A percentile compares a stretch with the other conserved stretches of the same genome.
Conservation (phyloP, 176 grass and related monocot species). For the Saccharum officinarum region DNA sequence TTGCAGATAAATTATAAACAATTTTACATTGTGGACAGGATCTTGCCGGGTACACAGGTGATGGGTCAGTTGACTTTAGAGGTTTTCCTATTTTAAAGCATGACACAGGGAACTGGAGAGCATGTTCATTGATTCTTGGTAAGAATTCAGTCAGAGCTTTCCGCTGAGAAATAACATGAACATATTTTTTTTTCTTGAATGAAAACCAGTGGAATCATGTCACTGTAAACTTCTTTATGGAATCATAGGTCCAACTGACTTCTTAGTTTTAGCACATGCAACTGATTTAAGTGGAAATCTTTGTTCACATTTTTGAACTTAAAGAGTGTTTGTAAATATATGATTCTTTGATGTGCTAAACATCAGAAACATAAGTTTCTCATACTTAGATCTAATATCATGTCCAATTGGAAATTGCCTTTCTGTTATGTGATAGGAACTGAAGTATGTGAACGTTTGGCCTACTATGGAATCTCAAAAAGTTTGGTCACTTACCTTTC, state of each 20-base stretch:
- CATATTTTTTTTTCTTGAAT: not conserved
- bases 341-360: not conserved
- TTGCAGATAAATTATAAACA: not conserved
- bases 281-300: not conserved
- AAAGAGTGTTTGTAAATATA: not conserved
- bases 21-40: slow-evolving; percentile 40
- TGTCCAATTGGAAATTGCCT: not conserved
- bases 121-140: slow-evolving; percentile 92
- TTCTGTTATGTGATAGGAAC: slow-evolving; percentile 53
- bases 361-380: not conserved
- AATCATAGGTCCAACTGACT: not conserved
- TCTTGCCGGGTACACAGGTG: slow-evolving; percentile 52
- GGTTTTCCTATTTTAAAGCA: slow-evolving; percentile 78
- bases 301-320: not conserved
- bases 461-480: slow-evolving; percentile 81
- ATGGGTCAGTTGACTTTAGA: slow-evolving; percentile 76
- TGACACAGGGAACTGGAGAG: slow-evolving; percentile 86
- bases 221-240: not conserved
- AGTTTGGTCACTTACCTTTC: slow-evolving; percentile 83
- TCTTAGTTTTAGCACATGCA: not conserved
- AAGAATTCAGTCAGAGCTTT: slow-evolving; percentile 20
- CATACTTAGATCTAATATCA: no score
- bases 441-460: slow-evolving; percentile 74
- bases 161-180: not conserved
- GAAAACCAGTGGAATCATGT: not conserved